Conservation (phyloP, 768 basidiomycete genomes). For the Boletus pseudopeckii region DNA sequence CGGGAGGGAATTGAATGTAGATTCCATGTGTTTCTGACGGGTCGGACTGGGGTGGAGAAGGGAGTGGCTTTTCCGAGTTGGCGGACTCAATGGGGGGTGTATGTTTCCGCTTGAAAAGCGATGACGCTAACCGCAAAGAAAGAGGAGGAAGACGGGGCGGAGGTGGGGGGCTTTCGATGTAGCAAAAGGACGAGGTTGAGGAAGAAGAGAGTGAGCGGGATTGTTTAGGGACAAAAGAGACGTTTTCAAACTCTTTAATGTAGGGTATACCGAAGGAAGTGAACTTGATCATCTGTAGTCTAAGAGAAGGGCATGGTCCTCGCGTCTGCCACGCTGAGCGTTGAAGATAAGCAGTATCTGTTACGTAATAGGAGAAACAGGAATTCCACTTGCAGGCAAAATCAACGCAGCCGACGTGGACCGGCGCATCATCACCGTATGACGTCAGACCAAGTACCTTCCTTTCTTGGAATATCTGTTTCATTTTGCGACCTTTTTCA, state of each 20-base stretch:
- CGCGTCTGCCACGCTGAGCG: constrained; percentile 3
- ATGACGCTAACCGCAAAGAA: constrained; percentile 17
- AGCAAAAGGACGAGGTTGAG: constrained; percentile 27
- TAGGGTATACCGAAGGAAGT: constrained; percentile 30
- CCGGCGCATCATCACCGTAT: background rate
- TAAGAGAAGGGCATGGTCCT: background rate
- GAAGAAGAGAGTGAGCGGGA: background rate
- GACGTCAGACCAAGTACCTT: constrained; percentile 30
- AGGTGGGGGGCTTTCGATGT: constrained; percentile 22
- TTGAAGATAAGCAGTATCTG: background rate
- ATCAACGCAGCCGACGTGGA: background rate
- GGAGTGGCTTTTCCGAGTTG: constrained; percentile 16
- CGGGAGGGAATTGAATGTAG: constrained; percentile 21
- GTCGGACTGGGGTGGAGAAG: constrained; percentile 11
- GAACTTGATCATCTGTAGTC: constrained; percentile 31
- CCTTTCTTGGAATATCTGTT: constrained; percentile 24
- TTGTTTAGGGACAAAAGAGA: constrained; percentile 16
- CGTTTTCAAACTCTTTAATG: constrained; percentile 27
- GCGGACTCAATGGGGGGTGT: background rate
- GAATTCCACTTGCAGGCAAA: too few species aligned
- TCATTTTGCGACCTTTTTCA: constrained; percentile 9
- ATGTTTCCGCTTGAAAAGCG: constrained; percentile 29
- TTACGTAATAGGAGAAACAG: too few species aligned
- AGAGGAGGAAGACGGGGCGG: constrained; percentile 12
- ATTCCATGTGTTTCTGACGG: constrained; percentile 19